Evolutionary conservation across 2,329 filamentous ascomycete genomes (phyloP).

Genomic region (Chaetomium sp.): DNA sequence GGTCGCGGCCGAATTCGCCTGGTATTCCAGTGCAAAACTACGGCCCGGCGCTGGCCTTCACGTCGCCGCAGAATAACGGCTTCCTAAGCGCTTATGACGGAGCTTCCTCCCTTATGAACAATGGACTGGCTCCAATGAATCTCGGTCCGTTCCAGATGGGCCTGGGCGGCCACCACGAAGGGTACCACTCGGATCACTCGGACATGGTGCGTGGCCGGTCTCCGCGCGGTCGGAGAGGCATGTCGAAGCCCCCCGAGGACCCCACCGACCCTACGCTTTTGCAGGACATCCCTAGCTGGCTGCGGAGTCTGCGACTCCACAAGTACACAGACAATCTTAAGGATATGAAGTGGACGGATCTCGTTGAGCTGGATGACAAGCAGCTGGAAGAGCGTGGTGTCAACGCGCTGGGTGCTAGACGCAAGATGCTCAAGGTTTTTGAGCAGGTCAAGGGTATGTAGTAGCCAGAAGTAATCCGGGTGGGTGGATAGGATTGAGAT

Average conservation of each 20-base stretch:
- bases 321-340: constrained; percentile 99
- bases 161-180: constrained; percentile 63
- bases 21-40: constrained; percentile 74
- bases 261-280: constrained; percentile 85
- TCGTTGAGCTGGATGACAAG: constrained; percentile 87
- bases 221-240: constrained; percentile 84
- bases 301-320: constrained; percentile 88
- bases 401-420: constrained; percentile 85
- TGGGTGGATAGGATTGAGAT: background rate
- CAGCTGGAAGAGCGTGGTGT: constrained; percentile 89
- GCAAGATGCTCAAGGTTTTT: constrained; percentile 99
- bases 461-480: background rate
- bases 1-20: constrained; percentile 85
- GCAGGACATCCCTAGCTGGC: constrained; percentile 93
- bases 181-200: constrained; percentile 89
- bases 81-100: constrained; percentile 86
- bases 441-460: constrained; percentile 77
- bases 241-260: constrained; percentile 95
- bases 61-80: constrained; percentile 88
- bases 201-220: constrained; percentile 87
- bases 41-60: constrained; percentile 63
- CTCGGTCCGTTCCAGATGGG: constrained; percentile 59
- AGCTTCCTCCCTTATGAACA: constrained; percentile 60
- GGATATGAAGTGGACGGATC: constrained; percentile 91
- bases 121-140: constrained; percentile 63